These are phyloP conservation scores for Suillus subluteus DNA, from an alignment of 768 basidiomycete species.

Conservation along the genomic window DNA sequence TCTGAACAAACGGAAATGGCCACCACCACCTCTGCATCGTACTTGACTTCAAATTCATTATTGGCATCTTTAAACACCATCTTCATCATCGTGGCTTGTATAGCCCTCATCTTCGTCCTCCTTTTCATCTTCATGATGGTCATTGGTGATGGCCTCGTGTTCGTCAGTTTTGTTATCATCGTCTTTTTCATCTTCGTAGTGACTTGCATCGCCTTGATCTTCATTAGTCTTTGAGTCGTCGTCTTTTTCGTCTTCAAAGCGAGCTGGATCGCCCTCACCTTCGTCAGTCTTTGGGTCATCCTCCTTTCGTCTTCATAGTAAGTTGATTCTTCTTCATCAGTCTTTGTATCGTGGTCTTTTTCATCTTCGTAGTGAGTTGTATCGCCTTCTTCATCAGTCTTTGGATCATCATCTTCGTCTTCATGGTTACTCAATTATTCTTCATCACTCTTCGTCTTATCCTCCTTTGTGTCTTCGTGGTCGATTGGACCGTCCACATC, in stretches of 20 bases:
- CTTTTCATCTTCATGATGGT: not conserved
- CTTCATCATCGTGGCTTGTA: not conserved
- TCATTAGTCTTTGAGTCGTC: not conserved
- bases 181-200: not conserved
- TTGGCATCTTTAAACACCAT: not conserved
- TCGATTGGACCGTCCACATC: no score
- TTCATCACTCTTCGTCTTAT: not conserved
- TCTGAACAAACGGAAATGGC: slow-evolving; percentile 1
- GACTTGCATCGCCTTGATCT: not conserved
- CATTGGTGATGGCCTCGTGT: not conserved
- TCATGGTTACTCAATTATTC: not conserved
- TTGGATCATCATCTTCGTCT: not conserved
- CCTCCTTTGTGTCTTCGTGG: not conserved
- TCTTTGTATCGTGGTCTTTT: no score
- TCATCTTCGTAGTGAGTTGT: not conserved
- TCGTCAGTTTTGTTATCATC: not conserved
- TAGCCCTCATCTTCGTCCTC: not conserved
- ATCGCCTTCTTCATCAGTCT: not conserved
- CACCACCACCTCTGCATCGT: not conserved
- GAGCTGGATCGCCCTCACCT: no score
- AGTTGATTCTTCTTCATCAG: no score
- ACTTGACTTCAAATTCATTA: not conserved
- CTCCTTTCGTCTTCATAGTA: no score
- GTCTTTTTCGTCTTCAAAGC: not conserved
- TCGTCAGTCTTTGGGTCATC: no score